Base-by-base conservation (phyloP, 2,329 filamentous ascomycete species). In the Trichoderma guizhouense region DNA sequence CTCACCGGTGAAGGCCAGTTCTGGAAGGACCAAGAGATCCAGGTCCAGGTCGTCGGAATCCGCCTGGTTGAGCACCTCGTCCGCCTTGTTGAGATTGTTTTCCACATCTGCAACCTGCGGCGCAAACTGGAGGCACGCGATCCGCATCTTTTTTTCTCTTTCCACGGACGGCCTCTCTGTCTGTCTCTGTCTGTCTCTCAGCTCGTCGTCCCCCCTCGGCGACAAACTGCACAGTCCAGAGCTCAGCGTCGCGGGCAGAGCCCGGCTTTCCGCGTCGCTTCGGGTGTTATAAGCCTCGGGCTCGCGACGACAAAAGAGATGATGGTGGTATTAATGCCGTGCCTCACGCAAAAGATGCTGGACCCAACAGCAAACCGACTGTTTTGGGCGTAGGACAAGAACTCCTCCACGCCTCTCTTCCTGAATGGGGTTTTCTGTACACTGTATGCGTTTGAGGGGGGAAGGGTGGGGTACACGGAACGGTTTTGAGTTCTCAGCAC, bases 1-100 rank as follows among this genome's bases (percentile, higher is more conserved):
- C 82, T 75, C 81, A 92, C 91, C 91, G 71, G 89, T 87, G 77
- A 95, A 94, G 1, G 93, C 91, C 79, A 95, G 82, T 78, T 95
- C 93, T 0, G 93, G 92, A 0, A 95, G 82, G 0, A 95, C 88
- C 0, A 96, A 83, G 34, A 95, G 84, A 77, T 94, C 92, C 1
- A 95, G 61, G 77, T 94, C 91, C 1, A 95, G 61, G n/a, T 86
- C 82, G 1, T 86, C 81, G 0, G 85, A 81, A 7, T 85, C 81
- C 0, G 87, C 86, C 30, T 78, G 83, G 21, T 81, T 84, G 12
- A 95, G 82, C 5, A 95, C 84, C 0, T 85, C 81, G 74, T 94
- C 89, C 73, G 92, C 92, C 21, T 86, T 86, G 74, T 86, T 87
- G 60, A 95, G 84, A 75, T 95, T 95, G 73, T 91, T 88, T 76